phyloP scores from a whole-genome alignment of 2,329 filamentous ascomycete species.

The Beauveria caledonica region DNA sequence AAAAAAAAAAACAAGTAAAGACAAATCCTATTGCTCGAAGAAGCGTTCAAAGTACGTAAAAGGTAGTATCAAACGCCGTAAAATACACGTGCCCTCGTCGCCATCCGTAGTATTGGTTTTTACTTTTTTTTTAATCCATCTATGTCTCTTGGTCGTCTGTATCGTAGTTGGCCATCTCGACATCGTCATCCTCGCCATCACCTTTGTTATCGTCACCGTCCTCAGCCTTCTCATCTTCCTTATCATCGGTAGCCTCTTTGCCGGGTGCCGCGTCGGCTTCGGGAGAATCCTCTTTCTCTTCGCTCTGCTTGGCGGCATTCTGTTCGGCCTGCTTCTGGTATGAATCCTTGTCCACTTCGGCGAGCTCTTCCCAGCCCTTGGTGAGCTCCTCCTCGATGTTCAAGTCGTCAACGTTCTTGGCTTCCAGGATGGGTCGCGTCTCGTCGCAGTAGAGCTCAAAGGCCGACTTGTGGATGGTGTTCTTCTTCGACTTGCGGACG shows the following conservation, averaged over 20 bases:
- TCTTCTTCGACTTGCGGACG: constrained; percentile 32
- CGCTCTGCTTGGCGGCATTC: constrained; percentile 15
- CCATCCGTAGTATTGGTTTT: constrained; percentile 20
- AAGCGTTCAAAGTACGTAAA: neutral
- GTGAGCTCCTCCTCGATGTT: constrained; percentile 47
- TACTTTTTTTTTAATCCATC: constrained; percentile 15
- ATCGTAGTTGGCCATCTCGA: constrained; percentile 41
- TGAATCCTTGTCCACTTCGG: constrained; percentile 40
- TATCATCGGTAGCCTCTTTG: constrained; percentile 18
- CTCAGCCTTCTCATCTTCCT: constrained; percentile 19
- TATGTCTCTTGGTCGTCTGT: constrained; percentile 33
- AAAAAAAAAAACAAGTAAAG: neutral
- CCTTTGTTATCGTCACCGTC: constrained; percentile 20
- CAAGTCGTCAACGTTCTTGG: constrained; percentile 34
- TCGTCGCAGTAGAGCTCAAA: constrained; percentile 50
- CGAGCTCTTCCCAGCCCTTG: constrained; percentile 46
- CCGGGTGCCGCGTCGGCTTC: constrained; percentile 16
- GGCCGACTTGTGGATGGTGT: constrained; percentile 32
- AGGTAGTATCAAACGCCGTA: constrained; percentile 9
- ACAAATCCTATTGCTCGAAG: neutral
- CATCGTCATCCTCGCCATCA: constrained; percentile 36
- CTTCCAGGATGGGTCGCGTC: constrained; percentile 34
- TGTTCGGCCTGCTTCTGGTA: constrained; percentile 30
- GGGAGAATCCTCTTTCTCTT: constrained; percentile 17
- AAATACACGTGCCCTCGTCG: constrained; percentile 21